Evolutionary conservation across 768 basidiomycete genomes (phyloP), one percentile per base, ranked within the genome.

Genomic region (Pisolithus tinctorius): DNA sequence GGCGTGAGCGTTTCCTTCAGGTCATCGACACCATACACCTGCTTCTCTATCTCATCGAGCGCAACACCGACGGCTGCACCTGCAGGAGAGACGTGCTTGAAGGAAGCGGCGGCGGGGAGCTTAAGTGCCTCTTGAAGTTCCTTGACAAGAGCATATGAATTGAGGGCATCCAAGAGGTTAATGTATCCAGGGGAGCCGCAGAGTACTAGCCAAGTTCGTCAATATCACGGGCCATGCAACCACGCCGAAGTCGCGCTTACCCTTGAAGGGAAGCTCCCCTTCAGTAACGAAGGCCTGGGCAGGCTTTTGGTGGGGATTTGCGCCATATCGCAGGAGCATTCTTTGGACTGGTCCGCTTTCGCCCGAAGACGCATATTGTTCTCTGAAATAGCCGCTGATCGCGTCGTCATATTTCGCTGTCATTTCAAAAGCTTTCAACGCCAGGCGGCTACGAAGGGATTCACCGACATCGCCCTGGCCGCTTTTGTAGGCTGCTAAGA

Each of bases 81-180:
- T 2, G 96, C 96, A 10, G 96, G 96, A 16, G 95, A 98, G 53
- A 99, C 96, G 63, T 99, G 96, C 73, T 99, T 99, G 84, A 98
- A 99, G 1, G 94, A 97, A 0, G 96, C 95, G 11, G 96, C 95
- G 13, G 96, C 96, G 16, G 96, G 94, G 43, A 98, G 82, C 34
- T 75, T 70, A 51, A 98, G 80, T 0, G 90, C 90, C 52, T 82
- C 88, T 43, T 91, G 84, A 3, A 99, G 81, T 66, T 99, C 96
- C 62, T 86, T 89, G 51, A 99, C 96, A 38, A 99, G 81, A 1
- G 91, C 94, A 63, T 88, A 99, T 4, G 95, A 95, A 72, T 97
- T 97, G 60, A 99, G 81, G 1, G 94, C 96, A 63, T 98, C 96
- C 48, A 99, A 77, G 6, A 98, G 82, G 74, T 99, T 99, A 74